Evolutionary conservation across 441 rosid genomes (phyloP).

Genomic region (Cnidoscolus chayamansa): DNA sequence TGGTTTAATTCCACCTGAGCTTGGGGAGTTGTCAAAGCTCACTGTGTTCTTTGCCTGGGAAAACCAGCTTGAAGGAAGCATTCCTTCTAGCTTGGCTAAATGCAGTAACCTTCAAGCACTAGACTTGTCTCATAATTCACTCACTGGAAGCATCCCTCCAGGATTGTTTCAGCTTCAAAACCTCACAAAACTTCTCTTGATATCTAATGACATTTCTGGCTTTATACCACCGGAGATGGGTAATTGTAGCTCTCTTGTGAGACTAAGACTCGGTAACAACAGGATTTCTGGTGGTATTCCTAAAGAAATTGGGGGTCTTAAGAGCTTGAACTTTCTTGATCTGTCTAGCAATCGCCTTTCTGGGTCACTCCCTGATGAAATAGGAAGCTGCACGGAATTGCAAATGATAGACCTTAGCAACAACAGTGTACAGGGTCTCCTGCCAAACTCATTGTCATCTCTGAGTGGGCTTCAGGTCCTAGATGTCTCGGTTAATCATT

Average conservation of each 20-base stretch:
- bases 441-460: constrained; percentile 64
- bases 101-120: constrained; percentile 74
- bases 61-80: constrained; percentile 94
- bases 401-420: constrained; percentile 89
- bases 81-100: constrained; percentile 63
- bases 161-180: constrained; percentile 76
- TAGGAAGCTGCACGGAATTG: constrained; percentile 63
- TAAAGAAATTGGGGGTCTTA: constrained; percentile 58
- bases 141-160: constrained; percentile 77
- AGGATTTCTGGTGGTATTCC: constrained; percentile 71
- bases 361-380: constrained; percentile 70
- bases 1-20: constrained; percentile 76
- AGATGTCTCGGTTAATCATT: constrained; percentile 61
- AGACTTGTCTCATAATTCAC: constrained; percentile 80
- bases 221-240: constrained; percentile 72
- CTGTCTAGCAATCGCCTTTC: constrained; percentile 66
- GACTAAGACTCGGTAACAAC: constrained; percentile 75
- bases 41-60: constrained; percentile 85
- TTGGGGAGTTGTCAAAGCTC: constrained; percentile 62
- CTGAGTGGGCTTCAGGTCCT: constrained; percentile 70
- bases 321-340: constrained; percentile 71
- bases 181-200: constrained; percentile 78
- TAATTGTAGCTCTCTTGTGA: constrained; percentile 67
- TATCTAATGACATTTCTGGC: constrained; percentile 81
- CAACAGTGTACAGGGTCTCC: constrained; percentile 61